These are phyloP conservation scores for Rutstroemia sydowiana DNA, from an alignment of 2,329 filamentous ascomycete species.

Conservation along the genomic window DNA sequence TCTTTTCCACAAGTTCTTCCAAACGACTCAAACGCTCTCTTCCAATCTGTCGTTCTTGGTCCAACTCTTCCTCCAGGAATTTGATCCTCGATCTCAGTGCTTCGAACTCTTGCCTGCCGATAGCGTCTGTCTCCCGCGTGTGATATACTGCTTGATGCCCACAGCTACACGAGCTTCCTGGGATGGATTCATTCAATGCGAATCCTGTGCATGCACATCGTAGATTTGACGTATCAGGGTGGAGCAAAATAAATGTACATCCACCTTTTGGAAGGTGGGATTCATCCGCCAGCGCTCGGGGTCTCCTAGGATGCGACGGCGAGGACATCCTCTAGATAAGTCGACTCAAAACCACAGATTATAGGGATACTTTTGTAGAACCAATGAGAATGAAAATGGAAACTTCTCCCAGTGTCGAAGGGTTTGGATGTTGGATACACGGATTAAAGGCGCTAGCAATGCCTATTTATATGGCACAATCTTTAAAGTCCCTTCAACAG, in stretches of 20 bases:
- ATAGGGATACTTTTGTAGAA: constrained; percentile 20
- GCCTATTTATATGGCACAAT: background rate
- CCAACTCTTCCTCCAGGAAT: constrained; percentile 38
- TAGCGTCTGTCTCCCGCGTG: constrained; percentile 38
- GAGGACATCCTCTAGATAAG: constrained; percentile 23
- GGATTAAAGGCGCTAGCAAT: background rate
- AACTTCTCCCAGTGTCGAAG: background rate
- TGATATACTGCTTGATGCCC: constrained; percentile 56
- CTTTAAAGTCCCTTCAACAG: background rate
- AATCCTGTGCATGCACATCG: constrained; percentile 54
- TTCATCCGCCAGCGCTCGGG: constrained; percentile 27
- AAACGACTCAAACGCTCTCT: constrained; percentile 32
- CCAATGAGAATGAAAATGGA: constrained; percentile 15
- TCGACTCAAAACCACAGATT: constrained; percentile 18
- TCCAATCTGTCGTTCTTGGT: constrained; percentile 29
- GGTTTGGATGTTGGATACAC: constrained; percentile 9
- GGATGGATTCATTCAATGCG: constrained; percentile 44
- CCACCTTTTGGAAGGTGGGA: constrained; percentile 48
- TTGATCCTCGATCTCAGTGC: constrained; percentile 40
- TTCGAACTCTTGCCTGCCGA: constrained; percentile 41
- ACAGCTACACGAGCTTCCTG: constrained; percentile 49
- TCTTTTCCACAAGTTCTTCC: constrained; percentile 49
- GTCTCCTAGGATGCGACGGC: constrained; percentile 26
- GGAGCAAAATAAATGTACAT: constrained; percentile 51
- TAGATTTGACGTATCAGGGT: constrained; percentile 49